Conservation (phyloP, 192 early-diverging fungal species). For the Polychytrium aggregatum region DNA sequence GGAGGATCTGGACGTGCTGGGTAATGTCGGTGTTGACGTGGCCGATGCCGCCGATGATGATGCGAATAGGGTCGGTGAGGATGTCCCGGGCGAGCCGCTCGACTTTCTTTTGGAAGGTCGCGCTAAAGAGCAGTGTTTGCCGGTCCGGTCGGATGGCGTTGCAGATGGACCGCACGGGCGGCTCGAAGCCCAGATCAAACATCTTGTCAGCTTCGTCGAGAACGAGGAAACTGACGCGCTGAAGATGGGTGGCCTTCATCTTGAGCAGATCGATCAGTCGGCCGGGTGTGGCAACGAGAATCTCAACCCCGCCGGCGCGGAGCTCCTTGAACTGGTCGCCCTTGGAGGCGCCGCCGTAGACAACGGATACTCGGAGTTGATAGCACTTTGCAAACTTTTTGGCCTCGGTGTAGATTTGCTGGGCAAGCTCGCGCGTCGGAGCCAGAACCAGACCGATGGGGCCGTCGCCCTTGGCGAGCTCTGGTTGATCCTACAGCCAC, state of each 20-base stretch:
- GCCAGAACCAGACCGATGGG: conserved; percentile 71
- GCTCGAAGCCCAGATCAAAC: conserved; percentile 53
- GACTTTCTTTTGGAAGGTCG: conserved; percentile 63
- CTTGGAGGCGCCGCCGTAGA: conserved; percentile 75
- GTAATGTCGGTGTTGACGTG: conserved; percentile 66
- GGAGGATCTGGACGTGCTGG: conserved; percentile 49
- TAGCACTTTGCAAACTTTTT: conserved; percentile 74
- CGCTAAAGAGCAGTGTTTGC: conserved; percentile 71
- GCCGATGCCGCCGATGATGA: conserved; percentile 58
- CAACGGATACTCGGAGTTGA: conserved; percentile 45
- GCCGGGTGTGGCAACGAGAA: conserved; percentile 75
- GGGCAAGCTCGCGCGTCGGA: conserved; percentile 67
- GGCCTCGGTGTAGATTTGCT: conserved; percentile 66
- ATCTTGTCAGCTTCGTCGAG: conserved; percentile 44
- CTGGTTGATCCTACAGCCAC: conserved; percentile 71
- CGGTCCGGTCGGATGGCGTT: conserved; percentile 70
- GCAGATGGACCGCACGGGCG: conserved; percentile 68
- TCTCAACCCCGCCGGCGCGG: conserved; percentile 54
- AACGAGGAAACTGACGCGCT: conserved; percentile 49
- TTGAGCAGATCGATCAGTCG: conserved; percentile 79
- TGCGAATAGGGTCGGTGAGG: conserved; percentile 58
- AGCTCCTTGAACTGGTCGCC: conserved; percentile 75
- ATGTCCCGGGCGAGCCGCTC: conserved; percentile 63
- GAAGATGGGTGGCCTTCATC: conserved; percentile 76
- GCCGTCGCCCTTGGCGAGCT: conserved; percentile 62